Base-by-base conservation (phyloP, 176 grass and related monocot species). In the Phyllostachys edulis region DNA sequence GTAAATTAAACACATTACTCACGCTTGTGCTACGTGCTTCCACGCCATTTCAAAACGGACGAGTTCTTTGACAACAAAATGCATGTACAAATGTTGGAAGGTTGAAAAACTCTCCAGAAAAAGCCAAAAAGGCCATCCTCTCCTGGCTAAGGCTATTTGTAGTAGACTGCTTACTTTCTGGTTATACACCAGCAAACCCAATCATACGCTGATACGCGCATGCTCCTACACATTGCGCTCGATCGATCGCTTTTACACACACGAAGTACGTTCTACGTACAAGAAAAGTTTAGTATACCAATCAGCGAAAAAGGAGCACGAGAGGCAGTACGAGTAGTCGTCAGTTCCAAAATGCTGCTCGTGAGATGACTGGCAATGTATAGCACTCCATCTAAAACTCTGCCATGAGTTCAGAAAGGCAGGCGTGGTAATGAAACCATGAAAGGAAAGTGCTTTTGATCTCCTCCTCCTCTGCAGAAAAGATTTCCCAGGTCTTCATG, bases 121-220 rank as follows among this genome's bases (percentile, higher is more conserved):
- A 81, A 5, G 23, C 52, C 77, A 70, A 85, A 80, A 85, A 85
- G 52, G 27, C 21, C 46, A 70, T 85, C 82, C 59, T 11, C 47
- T 36, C 23, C 21, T 36, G 21, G 6, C 69, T 10, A 21, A 36
- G 0, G 13, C 37, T 84, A 74, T 41, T n/a, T 69, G 29, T 49
- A 26, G 1, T 36, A 47, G 62, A 26, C 46, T 60, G 78, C 27
- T 38, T 13, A 15, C 40, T 20, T 56, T 49, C 6, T 46, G 20
- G 50, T 37, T 20, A 27, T 51, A 69, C 9, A 9, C 63, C 21
- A 69, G 71, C 71, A 41, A 82, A 64, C 66, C 46, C 21, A 60
- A 71, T 71, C 63, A 87, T 75, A 66, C 32, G 32, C 32, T 34
- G 32, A 14, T 20, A 55, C 42, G 21, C 47, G 63, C 77, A 85